phyloP scores from a whole-genome alignment of 2,329 filamentous ascomycete genomes.

The Pleomassaria siparia region DNA sequence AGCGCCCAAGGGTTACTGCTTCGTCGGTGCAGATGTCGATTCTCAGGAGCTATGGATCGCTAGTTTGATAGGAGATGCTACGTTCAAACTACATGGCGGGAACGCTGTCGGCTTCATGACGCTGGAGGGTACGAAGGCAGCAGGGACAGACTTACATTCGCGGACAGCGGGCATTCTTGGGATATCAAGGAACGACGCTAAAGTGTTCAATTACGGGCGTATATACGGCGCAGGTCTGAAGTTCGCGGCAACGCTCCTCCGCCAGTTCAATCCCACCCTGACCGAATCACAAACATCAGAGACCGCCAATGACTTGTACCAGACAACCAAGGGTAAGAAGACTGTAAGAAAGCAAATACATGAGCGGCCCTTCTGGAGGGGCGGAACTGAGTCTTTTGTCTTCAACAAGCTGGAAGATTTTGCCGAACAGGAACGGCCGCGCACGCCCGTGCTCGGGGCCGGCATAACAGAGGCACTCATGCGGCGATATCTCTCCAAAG shows the following conservation, averaged over 20 bases:
- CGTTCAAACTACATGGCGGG: constrained; percentile 91
- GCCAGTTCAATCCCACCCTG: constrained; percentile 88
- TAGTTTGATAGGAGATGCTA: constrained; percentile 88
- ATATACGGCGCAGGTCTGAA: constrained; percentile 98
- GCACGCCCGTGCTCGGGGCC: constrained; percentile 88
- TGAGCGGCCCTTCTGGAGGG: constrained; percentile 85
- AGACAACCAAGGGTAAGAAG: constrained; percentile 86
- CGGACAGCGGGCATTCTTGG: constrained; percentile 89
- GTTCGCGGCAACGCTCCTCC: constrained; percentile 84
- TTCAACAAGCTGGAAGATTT: constrained; percentile 99
- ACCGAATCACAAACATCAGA: constrained; percentile 76
- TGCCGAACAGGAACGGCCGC: constrained; percentile 86
- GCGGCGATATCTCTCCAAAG: constrained; percentile 81
- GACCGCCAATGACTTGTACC: constrained; percentile 79
- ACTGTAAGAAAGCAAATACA: constrained; percentile 72
- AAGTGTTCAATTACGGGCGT: constrained; percentile 97
- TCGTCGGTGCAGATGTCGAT: constrained; percentile 96
- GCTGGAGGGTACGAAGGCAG: constrained; percentile 89
- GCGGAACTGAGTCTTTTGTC: constrained; percentile 94
- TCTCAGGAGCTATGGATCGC: constrained; percentile 98
- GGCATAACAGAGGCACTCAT: constrained; percentile 96
- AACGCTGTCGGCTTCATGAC: constrained; percentile 99
- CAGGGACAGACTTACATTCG: constrained; percentile 91
- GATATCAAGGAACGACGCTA: constrained; percentile 92
- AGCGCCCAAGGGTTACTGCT: constrained; percentile 85